Evolutionary conservation across 352 stramenopile species (phyloP).

Genomic region (Pythium guiyangense): DNA sequence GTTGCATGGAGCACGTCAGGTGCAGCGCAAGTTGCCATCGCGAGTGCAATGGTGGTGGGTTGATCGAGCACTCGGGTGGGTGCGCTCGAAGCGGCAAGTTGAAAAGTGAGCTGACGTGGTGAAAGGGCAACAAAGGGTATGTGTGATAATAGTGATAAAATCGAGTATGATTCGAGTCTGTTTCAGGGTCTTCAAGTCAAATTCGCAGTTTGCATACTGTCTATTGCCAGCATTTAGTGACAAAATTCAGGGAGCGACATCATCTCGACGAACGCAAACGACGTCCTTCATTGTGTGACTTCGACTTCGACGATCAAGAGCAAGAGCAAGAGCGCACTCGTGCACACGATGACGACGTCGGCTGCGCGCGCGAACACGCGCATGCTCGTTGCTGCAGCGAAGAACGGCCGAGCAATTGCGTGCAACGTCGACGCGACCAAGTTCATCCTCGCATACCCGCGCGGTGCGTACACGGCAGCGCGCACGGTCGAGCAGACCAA

Average conservation of each 20-base stretch:
- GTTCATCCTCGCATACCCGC: conserved; percentile 59
- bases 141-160: not conserved
- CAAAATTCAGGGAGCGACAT: too few relatives aligned
- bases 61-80: not conserved
- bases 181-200: too few relatives aligned
- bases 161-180: not conserved
- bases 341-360: not conserved
- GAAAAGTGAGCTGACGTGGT: not conserved
- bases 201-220: too few relatives aligned
- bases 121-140: too few relatives aligned
- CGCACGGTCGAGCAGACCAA: conserved; percentile 67
- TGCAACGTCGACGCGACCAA: conserved; percentile 59
- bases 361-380: conserved; percentile 9
- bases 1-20: too few relatives aligned
- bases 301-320: too few relatives aligned
- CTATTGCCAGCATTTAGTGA: too few relatives aligned
- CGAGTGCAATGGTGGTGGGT: not conserved
- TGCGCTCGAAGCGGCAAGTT: not conserved
- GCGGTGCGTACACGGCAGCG: conserved; percentile 69
- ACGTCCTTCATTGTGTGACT: too few relatives aligned
- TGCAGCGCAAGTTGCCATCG: not conserved
- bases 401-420: conserved; percentile 65
- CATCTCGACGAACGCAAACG: too few relatives aligned
- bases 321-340: too few relatives aligned
- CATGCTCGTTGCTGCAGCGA: conserved; percentile 44